Evolutionary conservation across 164 flowering plant genomes (phyloP).

Genomic region (Stephania yunnanensis): DNA sequence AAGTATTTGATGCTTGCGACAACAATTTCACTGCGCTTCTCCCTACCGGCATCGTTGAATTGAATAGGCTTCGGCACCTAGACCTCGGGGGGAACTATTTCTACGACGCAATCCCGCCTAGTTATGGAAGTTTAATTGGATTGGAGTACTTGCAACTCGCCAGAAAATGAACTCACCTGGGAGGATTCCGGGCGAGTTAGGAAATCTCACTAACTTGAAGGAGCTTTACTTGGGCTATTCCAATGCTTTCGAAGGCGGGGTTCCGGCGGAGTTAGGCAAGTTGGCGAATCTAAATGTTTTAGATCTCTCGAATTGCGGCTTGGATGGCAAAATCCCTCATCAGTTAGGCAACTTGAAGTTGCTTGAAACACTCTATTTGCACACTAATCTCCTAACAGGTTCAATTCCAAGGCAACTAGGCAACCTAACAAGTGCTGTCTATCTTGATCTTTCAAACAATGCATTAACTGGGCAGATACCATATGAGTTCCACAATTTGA

Average conservation of each 20-base stretch:
- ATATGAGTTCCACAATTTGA: constrained; percentile 47
- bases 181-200: constrained; percentile 70
- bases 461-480: constrained; percentile 83
- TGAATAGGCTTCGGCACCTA: constrained; percentile 51
- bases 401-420: constrained; percentile 68
- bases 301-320: constrained; percentile 63
- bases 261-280: constrained; percentile 70
- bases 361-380: constrained; percentile 65
- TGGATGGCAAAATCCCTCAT: constrained; percentile 67
- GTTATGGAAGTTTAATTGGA: constrained; percentile 44
- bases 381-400: constrained; percentile 63
- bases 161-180: constrained; percentile 73
- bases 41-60: constrained; percentile 40
- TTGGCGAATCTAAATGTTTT: constrained; percentile 50
- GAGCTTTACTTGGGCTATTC: constrained; percentile 62
- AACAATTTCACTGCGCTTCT: constrained; percentile 69
- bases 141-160: constrained; percentile 62
- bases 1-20: constrained; percentile 73
- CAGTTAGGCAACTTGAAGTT: constrained; percentile 61
- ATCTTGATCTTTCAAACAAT: constrained; percentile 83
- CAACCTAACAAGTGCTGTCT: constrained; percentile 52
- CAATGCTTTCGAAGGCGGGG: constrained; percentile 80
- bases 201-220: constrained; percentile 63
- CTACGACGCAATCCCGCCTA: constrained; percentile 57
- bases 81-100: constrained; percentile 89